Percentiles rank a stretch among this genome's conserved stretches.
These are phyloP conservation scores for Saturnispora zaruensis DNA, from an alignment of 805 yeast species.

Conservation along the genomic window DNA sequence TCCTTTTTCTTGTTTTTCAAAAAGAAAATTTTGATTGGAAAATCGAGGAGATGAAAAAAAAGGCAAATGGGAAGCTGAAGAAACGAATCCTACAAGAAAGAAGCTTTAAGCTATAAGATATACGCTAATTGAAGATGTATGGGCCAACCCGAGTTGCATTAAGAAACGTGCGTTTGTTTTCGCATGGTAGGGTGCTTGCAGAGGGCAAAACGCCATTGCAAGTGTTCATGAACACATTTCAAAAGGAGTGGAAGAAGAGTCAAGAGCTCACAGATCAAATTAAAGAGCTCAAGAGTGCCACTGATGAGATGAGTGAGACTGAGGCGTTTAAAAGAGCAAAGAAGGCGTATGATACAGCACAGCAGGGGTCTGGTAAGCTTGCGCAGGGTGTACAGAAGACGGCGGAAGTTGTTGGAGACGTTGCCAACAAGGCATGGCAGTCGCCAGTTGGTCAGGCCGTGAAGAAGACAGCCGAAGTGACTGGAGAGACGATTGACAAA, in stretches of 20 bases:
- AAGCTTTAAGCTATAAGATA: not conserved
- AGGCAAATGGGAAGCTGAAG: not conserved
- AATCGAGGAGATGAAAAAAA: not conserved
- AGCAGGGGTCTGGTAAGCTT: slow-evolving; percentile 51
- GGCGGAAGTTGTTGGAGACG: slow-evolving; percentile 88
- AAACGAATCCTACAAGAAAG: not conserved
- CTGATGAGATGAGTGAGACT: slow-evolving; percentile 88
- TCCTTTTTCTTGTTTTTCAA: not conserved
- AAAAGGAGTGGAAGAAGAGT: slow-evolving; percentile 82
- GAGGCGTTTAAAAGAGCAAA: slow-evolving; percentile 89
- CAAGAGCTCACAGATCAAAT: slow-evolving; percentile 85
- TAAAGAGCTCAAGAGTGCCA: slow-evolving; percentile 91
- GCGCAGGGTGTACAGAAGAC: slow-evolving; percentile 74
- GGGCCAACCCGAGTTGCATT: not conserved
- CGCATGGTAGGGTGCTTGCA: slow-evolving; percentile 2
- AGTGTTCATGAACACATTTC: slow-evolving; percentile 89
- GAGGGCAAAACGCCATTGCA: slow-evolving; percentile 66
- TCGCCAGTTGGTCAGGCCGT: slow-evolving; percentile 86
- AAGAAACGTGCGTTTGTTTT: slow-evolving; percentile 5
- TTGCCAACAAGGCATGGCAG: slow-evolving; percentile 91
- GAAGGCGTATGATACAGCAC: slow-evolving; percentile 85
- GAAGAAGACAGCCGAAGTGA: slow-evolving; percentile 69
- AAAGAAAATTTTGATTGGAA: not conserved
- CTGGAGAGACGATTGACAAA: slow-evolving; percentile 82
- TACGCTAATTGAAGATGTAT: not conserved